Percentiles rank a stretch among this genome's conserved stretches.
These are phyloP conservation scores for Panaeolus cyanescens DNA, from an alignment of 768 basidiomycete genomes.

Conservation along the genomic window DNA sequence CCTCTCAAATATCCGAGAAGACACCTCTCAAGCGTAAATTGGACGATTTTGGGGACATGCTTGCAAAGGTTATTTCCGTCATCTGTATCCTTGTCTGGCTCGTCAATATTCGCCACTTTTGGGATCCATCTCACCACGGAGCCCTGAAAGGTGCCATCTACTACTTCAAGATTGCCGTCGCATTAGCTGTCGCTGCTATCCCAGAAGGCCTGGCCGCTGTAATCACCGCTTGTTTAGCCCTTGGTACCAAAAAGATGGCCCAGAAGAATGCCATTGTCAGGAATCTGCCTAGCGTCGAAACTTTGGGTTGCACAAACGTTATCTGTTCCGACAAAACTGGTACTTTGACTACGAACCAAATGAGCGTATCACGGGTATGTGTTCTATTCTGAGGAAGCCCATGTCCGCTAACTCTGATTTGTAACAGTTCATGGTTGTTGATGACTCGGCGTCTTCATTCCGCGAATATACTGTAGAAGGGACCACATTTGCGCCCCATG, in stretches of 20 bases:
- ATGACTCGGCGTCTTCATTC: slow-evolving; percentile 47
- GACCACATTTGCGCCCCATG: slow-evolving; percentile 87
- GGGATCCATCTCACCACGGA: slow-evolving; percentile 92
- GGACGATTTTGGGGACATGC: slow-evolving; percentile 96
- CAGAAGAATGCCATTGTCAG: slow-evolving; percentile 98
- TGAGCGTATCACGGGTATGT: slow-evolving; percentile 86
- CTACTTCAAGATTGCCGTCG: slow-evolving; percentile 99
- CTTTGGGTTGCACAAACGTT: slow-evolving; percentile 95
- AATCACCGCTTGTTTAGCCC: slow-evolving; percentile 93
- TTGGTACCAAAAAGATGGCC: slow-evolving; percentile 99
- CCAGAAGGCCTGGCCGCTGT: slow-evolving; percentile 98
- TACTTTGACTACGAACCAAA: slow-evolving; percentile 94
- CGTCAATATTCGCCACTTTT: slow-evolving; percentile 95
- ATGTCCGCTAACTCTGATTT: background rate
- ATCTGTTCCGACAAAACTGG: slow-evolving; percentile 99
- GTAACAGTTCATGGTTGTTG: slow-evolving; percentile 74
- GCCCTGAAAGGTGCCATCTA: slow-evolving; percentile 92
- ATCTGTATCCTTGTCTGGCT: slow-evolving; percentile 98
- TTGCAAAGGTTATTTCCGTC: slow-evolving; percentile 96
- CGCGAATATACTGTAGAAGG: slow-evolving; percentile 85
- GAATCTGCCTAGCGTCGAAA: slow-evolving; percentile 96
- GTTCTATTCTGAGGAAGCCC: background rate
- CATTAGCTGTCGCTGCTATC: slow-evolving; percentile 97
- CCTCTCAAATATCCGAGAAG: slow-evolving; percentile 91
- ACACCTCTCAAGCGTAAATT: slow-evolving; percentile 96